Evolutionary conservation across 2,329 filamentous ascomycete species (phyloP).

Genomic region (Cladosporium sp.): DNA sequence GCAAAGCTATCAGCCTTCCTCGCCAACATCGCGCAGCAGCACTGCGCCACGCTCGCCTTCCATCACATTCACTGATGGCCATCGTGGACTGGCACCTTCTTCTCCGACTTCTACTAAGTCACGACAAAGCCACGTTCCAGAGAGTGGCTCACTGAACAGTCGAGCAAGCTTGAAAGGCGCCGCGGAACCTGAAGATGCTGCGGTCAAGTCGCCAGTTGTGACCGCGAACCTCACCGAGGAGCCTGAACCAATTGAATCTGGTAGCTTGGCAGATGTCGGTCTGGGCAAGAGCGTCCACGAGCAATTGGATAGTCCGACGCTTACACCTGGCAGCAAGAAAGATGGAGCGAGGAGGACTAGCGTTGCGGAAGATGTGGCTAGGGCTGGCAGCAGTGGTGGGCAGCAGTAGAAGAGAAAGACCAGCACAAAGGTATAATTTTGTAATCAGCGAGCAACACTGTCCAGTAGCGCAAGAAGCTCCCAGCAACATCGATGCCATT

Average conservation of each 20-base stretch:
- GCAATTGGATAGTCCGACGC: slow-evolving; percentile 16
- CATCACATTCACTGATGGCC: slow-evolving; percentile 33
- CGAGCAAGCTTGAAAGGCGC: slow-evolving; percentile 22
- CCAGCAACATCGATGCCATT: too few relatives aligned
- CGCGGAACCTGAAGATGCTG: slow-evolving; percentile 20
- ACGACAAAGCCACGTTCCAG: slow-evolving; percentile 16
- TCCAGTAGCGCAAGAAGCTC: too few relatives aligned
- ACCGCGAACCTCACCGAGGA: slow-evolving; percentile 29
- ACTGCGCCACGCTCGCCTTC: slow-evolving; percentile 9
- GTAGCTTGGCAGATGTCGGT: slow-evolving; percentile 28
- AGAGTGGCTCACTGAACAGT: slow-evolving; percentile 10
- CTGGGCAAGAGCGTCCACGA: slow-evolving; percentile 39
- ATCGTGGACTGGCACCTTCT: slow-evolving; percentile 40
- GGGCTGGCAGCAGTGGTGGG: background rate
- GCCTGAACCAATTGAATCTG: slow-evolving; percentile 26
- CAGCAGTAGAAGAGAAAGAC: background rate
- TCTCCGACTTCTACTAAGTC: slow-evolving; percentile 23
- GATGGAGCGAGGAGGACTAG: background rate
- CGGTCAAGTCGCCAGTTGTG: slow-evolving; percentile 23
- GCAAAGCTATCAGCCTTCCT: slow-evolving; percentile 23
- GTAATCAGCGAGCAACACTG: background rate
- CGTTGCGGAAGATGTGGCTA: slow-evolving; percentile 12
- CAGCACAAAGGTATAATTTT: background rate
- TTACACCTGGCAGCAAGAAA: background rate
- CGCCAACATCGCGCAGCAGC: slow-evolving; percentile 14